Base-by-base conservation (phyloP, 768 basidiomycete species). In the Lyophyllum semitale region DNA sequence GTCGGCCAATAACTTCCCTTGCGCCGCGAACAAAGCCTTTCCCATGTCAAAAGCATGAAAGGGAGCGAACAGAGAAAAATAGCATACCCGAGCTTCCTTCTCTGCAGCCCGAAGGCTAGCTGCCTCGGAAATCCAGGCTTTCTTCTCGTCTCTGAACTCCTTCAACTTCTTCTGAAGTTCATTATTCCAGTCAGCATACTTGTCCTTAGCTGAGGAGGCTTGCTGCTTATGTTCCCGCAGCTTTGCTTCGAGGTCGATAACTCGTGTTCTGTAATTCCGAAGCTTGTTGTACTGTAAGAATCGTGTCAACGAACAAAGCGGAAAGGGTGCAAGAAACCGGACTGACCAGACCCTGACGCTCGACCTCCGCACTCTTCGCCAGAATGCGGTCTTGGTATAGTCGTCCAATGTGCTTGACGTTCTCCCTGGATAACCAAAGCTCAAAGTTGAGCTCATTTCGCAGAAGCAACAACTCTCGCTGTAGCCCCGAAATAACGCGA, bases 381-480 rank as follows among this genome's bases (percentile, higher is more conserved):
- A 89, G 69, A 22, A 90, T 83, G 29, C 84, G 84, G 59, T 91
- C 87, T 59, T 87, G 81, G 62, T 91, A 88, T 40, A 94, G 72
- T 37, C 87, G 80, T n/a, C 87, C 89, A 47, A 95, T 88, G 63
- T 93, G 90, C 65, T 85, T 84, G 48, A 88, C 80, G 55, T 92
- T 91, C 69, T 93, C 87, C 59, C 89, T 78, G 54, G 89, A 85
- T 38, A 89, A 73, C 89, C 91, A 95, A 23, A 87, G 75, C 71
- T 94, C 89, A 57, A 93, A 91, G 65, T 92, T 91, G 38, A 94
- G 82, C 59, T 94, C 91, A 65, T 85, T 91, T 46, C 88, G 78
- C 26, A 94, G 74, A 26, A 93, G 69, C 2, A 93, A 68, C 1
- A 89, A 77, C 63, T 94, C 90, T 41, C 88, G 78, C 68, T 95